Base-by-base conservation (phyloP, 345 rosid species). In the Carallia pectinifolia region DNA sequence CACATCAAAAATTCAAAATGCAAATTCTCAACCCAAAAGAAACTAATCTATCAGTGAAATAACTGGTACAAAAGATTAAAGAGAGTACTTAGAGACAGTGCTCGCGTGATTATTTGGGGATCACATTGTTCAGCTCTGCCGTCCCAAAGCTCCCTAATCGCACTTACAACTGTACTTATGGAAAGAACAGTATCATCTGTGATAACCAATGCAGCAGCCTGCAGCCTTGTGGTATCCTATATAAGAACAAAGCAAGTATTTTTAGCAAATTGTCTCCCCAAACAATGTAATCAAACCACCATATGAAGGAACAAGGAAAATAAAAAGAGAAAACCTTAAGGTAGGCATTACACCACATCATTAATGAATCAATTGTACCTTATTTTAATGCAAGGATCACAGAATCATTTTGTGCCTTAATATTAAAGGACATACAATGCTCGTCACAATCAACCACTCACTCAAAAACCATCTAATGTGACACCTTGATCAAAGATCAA, bases 51-150 rank as follows among this genome's bases (percentile, higher is more conserved):
- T n/a, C 37, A 19, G 18, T 8, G 53, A 44, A 18, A 6, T 2
- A 29, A 19, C 9, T 8, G 4, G 13, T 39, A 18, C 15, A 56
- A 33, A 48, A 18, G 61, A 16, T 64, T 39, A 72, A 48, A 52
- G 53, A 36, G 69, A 34, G 53, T 85, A 89, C 97, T 81, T 56
- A 81, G 54, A 53, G 78, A 70, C 50, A 89, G 84, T 19, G 96
- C 89, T 76, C 88, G 96, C 15, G 91, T 81, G 50, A 89, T 73
- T 40, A 88, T 72, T 55, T 76, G 77, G 79, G 91, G 85, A 65
- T 84, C 84, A 34, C 71, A 86, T 27, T 62, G 66, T 31, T 79
- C 81, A 48, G 70, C 36, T 61, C 68, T 77, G 34, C 70, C 83
- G 13, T 61, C 75, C 18, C 67, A 81, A 66, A 77, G 73, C 76